Evolutionary conservation across 148 eudicot species (phyloP), one percentile per base, ranked within the genome.

Genomic region (Vaccinium macrocarpon): DNA sequence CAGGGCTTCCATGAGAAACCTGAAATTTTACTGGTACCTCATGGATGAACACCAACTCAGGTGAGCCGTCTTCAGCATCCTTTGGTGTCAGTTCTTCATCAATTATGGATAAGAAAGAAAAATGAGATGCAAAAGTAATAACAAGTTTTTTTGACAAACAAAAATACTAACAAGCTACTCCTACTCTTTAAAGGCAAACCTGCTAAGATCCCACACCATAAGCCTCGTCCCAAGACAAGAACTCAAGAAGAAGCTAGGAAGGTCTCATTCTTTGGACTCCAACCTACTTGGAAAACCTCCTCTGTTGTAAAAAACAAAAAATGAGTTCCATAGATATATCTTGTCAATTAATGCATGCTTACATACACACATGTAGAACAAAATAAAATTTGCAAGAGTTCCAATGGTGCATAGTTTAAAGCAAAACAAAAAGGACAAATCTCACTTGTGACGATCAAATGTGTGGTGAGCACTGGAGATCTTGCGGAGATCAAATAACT

Each of bases 121-220:
- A 18, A 8, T 0, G 3, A 38, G 16, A 74, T 74, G 52, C 50
- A 74, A 2, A 35, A 35, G 38, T 35, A 35, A 35, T 35, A 35
- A 35, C 38, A 35, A 35, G 38, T 35, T 35, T 35, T 35, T 35
- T 35, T 35, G 38, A 3, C 32, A n/a, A 32, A 21, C 27, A 46
- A 75, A 75, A 10, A 38, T 50, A 18, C 18, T 73, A 73, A 19
- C 42, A 29, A 5, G 19, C 46, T 68, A 32, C 46, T 29, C 2
- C 46, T 71, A 18, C 13, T 53, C 13, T 53, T 23, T 18, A 46
- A 55, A 78, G 49, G 81, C 75, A 61, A 92, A 96, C 99, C 99
- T 96, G 96, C 99, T 94, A 79, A 96, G 95, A 89, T 96, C 98
- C 98, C 98, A 94, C 74, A 94, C 95, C 96, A 94, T 92, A 2